Base-by-base conservation (phyloP, 202 grass and related monocot species). In the Panicum hallii region DNA sequence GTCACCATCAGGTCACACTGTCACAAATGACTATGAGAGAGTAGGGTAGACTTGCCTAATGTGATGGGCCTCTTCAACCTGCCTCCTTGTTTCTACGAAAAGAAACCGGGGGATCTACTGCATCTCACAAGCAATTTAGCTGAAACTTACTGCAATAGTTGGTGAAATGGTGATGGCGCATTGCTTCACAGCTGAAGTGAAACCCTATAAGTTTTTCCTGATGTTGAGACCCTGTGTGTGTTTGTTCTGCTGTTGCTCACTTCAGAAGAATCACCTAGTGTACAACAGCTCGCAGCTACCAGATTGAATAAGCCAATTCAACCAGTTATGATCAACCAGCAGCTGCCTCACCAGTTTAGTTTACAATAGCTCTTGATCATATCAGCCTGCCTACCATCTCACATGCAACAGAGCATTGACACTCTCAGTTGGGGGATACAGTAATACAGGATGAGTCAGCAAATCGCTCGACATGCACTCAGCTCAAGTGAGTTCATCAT, bases 1-100 rank as follows among this genome's bases (percentile, higher is more conserved):
- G 16, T 72, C 72, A 23, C 54, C n/a, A 54, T 62, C 73, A 72
- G 15, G 32, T 61, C 30, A 42, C 85, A 61, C 26, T 34, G 36
- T 22, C 53, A 32, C 56, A 16, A 23, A 17, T 54, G 13, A 53
- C 44, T 34, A 12, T 65, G 57, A 6, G 40, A 30, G 5, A 69
- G 50, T 13, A 84, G 1, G 65, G 19, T 30, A 60, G 12, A 52
- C 53, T 52, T 50, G 79, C 30, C 53, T 70, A 42, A 85, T 50
- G 42, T 26, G 65, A 79, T 19, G 44, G 14, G 7, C 38, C 22
- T 75, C 60, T n/a, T 67, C 70, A 4, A 19, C 28, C 69, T 12
- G 26, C 62, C 62, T 8, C 63, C 3, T 23, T 48, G 32, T 44
- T 23, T 63, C 49, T 72, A 48, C 19, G 41, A 56, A 40, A 56